A percentile compares a stretch with the other conserved stretches of the same genome.
These are phyloP conservation scores for Sclerotinia subarctica DNA, from an alignment of 2,329 filamentous ascomycete species.

Conservation along the genomic window DNA sequence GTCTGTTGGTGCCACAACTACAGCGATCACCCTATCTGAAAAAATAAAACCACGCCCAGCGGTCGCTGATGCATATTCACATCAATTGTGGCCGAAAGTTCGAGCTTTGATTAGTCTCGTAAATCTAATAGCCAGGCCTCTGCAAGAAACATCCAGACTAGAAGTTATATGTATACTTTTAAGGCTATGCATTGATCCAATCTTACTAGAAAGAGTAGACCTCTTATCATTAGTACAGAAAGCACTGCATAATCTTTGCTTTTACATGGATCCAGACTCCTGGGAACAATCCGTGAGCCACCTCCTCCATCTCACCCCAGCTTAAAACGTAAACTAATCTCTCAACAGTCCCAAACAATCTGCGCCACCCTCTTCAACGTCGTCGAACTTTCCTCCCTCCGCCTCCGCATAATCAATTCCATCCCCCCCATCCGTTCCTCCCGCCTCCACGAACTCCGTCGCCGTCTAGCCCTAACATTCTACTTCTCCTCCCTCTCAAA, in stretches of 20 bases:
- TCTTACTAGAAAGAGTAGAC: conserved; percentile 46
- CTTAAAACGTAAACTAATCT: conserved; percentile 20
- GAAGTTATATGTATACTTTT: conserved; percentile 49
- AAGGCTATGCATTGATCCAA: conserved; percentile 53
- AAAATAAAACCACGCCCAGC: conserved; percentile 27
- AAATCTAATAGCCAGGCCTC: conserved; percentile 31
- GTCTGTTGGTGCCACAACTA: conserved; percentile 54
- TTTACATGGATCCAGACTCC: conserved; percentile 41
- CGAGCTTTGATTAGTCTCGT: conserved; percentile 31
- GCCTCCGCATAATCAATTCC: conserved; percentile 55
- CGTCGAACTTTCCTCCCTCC: conserved; percentile 50
- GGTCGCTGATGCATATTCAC: conserved; percentile 29
- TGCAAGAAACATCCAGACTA: conserved; percentile 27
- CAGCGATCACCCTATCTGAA: conserved; percentile 40
- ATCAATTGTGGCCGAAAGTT: conserved; percentile 34
- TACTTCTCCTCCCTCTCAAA: conserved; percentile 53
- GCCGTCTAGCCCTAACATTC: conserved; percentile 63
- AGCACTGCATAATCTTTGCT: conserved; percentile 46
- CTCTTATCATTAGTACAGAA: conserved; percentile 43
- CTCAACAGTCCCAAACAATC: conserved; percentile 48
- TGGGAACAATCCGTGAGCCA: conserved; percentile 42
- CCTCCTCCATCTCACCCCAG: background rate
- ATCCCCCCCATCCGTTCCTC: conserved; percentile 52
- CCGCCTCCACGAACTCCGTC: conserved; percentile 57
- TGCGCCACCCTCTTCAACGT: conserved; percentile 47